Evolutionary conservation across 495 filamentous ascomycete species (phyloP).

Genomic region (Aspergillus asperescens): DNA sequence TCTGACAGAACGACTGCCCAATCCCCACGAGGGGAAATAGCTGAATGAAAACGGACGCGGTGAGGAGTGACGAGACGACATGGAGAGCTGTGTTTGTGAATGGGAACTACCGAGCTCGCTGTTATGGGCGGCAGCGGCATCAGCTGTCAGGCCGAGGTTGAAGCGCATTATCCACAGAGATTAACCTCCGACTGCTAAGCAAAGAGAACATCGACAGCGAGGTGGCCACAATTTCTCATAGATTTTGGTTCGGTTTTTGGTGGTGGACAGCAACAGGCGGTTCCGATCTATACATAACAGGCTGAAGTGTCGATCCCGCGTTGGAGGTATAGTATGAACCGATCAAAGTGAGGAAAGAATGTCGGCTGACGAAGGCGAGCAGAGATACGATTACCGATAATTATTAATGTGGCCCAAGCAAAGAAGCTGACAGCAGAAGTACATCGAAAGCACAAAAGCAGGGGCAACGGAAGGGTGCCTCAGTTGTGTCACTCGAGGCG

Average conservation of each 20-base stretch:
- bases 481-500: conserved; percentile 11
- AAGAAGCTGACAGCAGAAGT: conserved; percentile 1
- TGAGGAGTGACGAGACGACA: conserved; percentile 28
- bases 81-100: conserved; percentile 31
- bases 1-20: conserved; percentile 21
- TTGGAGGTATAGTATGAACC: neutral
- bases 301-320: neutral
- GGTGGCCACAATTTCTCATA: neutral
- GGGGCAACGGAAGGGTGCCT: conserved; percentile 4
- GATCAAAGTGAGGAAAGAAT: neutral
- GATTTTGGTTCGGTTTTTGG: neutral
- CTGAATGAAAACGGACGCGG: conserved; percentile 39
- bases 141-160: conserved; percentile 48
- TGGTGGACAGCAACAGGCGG: neutral
- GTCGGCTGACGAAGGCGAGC: neutral
- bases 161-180: conserved; percentile 35
- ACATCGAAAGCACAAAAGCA: too few relatives aligned
- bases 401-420: neutral
- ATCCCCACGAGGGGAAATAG: conserved; percentile 34
- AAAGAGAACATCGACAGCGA: conserved; percentile 17
- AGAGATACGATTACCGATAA: neutral
- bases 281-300: neutral
- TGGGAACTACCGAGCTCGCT: conserved; percentile 46
- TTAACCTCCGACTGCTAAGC: conserved; percentile 5
- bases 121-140: conserved; percentile 52